phyloP scores from a whole-genome alignment of 805 yeast species.

The Saccharomyces jurei region DNA sequence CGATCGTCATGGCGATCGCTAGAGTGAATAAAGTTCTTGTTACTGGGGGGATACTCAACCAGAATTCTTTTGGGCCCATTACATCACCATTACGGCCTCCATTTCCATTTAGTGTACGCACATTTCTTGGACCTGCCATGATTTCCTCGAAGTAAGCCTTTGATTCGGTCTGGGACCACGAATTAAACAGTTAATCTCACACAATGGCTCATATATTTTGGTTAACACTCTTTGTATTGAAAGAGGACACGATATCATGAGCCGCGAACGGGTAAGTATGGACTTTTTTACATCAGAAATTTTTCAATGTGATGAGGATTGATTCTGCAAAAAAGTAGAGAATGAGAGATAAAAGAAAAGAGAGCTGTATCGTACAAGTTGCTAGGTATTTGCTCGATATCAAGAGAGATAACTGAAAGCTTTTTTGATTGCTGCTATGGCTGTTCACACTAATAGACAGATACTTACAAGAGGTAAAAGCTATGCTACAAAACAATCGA shows the following conservation, averaged over 20 bases:
- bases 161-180: neutral
- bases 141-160: neutral
- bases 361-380: neutral
- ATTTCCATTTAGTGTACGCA: neutral
- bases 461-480: conserved; percentile 80
- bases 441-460: conserved; percentile 50
- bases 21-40: conserved; percentile 48
- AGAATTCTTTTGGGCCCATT: conserved; percentile 6
- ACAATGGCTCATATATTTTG: neutral
- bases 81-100: neutral
- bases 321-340: neutral
- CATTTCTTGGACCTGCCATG: neutral
- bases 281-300: neutral
- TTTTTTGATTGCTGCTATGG: neutral
- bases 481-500: conserved; percentile 61
- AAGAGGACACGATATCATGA: neutral
- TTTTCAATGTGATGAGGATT: neutral
- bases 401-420: neutral
- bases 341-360: neutral
- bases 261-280: neutral
- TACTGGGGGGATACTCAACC: conserved; percentile 46
- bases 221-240: neutral
- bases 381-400: neutral
- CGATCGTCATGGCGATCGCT: conserved; percentile 38
- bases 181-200: neutral